Evolutionary conservation across 495 filamentous ascomycete genomes (phyloP).

Genomic region (Xylaria scruposa): DNA sequence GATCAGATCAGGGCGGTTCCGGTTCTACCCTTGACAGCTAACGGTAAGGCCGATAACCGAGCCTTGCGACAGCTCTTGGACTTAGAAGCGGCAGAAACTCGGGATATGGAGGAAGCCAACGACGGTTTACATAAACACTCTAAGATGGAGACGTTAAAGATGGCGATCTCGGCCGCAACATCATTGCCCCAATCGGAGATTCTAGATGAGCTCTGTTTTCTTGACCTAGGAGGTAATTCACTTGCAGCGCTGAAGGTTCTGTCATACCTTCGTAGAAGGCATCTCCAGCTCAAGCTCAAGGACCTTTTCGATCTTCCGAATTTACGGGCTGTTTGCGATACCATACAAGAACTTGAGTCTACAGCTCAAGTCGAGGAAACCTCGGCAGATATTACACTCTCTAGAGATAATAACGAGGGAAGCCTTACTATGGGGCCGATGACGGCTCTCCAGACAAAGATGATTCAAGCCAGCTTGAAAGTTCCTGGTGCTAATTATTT

Average conservation of each 20-base stretch:
- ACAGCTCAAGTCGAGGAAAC: background rate
- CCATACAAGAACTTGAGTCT: background rate
- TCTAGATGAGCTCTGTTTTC: background rate
- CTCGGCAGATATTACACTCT: background rate
- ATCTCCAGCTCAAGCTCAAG: background rate
- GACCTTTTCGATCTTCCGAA: background rate
- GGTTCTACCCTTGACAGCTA: slow-evolving; percentile 11
- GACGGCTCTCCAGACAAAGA: background rate
- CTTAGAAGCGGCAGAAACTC: background rate
- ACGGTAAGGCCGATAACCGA: slow-evolving; percentile 21
- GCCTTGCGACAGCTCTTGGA: background rate
- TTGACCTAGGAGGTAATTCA: background rate
- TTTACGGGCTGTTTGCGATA: background rate
- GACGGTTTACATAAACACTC: background rate
- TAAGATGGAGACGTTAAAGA: background rate
- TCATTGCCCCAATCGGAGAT: background rate
- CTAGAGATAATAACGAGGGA: background rate
- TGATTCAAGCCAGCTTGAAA: background rate
- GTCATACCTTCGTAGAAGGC: background rate
- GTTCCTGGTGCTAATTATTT: background rate
- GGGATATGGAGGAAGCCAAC: background rate
- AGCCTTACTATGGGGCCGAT: background rate
- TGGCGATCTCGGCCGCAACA: background rate
- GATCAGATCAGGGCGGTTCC: slow-evolving; percentile 13
- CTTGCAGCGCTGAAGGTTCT: background rate